These are phyloP conservation scores for Mortierella hygrophila DNA, from an alignment of 192 early-diverging fungal genomes.

Conservation along the genomic window DNA sequence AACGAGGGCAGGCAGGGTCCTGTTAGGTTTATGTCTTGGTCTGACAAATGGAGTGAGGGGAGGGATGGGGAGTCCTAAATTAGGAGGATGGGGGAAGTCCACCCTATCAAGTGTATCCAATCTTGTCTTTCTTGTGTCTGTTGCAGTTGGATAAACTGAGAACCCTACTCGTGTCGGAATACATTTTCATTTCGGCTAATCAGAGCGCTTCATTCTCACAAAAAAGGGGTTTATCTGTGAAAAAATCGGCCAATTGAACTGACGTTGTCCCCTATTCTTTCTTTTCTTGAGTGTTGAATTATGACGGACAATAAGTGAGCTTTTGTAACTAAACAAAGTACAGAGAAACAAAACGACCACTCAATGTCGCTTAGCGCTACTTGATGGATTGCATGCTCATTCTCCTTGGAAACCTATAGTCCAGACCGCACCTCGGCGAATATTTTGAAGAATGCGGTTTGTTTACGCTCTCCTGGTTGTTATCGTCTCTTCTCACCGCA, in stretches of 20 bases:
- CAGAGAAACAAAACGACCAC: background rate
- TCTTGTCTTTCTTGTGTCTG: background rate
- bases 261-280: background rate
- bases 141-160: too few relatives aligned
- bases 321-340: background rate
- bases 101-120: background rate
- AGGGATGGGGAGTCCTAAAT: background rate
- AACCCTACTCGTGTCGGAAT: slow-evolving; percentile 1
- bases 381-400: background rate
- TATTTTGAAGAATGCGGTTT: background rate
- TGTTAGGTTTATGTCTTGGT: too few relatives aligned
- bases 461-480: background rate
- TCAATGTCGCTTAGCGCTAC: background rate
- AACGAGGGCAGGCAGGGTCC: too few relatives aligned
- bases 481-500: background rate
- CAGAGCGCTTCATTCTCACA: background rate
- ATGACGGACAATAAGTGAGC: background rate
- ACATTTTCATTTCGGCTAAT: slow-evolving; percentile 4
- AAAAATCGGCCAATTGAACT: background rate
- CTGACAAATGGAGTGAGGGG: background rate
- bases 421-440: background rate
- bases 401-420: background rate
- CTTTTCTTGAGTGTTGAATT: background rate
- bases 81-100: background rate
- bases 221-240: background rate